These are phyloP conservation scores for Arctium lappa DNA, from an alignment of 129 eudicot species.

Conservation along the genomic window DNA sequence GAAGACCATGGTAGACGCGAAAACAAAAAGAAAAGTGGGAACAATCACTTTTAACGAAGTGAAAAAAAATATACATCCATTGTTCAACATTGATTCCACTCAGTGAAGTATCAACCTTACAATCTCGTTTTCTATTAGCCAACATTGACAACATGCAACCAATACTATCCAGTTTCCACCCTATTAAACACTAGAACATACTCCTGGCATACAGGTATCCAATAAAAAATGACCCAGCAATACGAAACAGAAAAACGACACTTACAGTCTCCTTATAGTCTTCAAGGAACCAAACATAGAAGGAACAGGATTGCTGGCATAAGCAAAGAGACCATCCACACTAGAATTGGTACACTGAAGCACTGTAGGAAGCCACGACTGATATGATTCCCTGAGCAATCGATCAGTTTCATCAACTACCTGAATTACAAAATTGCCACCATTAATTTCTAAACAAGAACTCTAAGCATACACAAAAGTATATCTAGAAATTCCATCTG, in stretches of 20 bases:
- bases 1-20: too few species aligned
- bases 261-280: constrained; percentile 72
- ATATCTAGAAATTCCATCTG: not conserved
- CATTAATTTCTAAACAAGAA: not conserved
- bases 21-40: too few species aligned
- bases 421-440: constrained; percentile 33
- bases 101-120: too few species aligned
- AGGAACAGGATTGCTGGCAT: constrained; percentile 19
- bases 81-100: too few species aligned
- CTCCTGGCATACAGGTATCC: not conserved
- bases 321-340: constrained; percentile 29
- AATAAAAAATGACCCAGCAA: not conserved
- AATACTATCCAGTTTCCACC: too few species aligned
- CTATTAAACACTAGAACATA: too few species aligned
- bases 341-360: constrained; percentile 49
- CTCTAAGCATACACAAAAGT: not conserved
- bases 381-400: constrained; percentile 82
- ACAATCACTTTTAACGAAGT: too few species aligned
- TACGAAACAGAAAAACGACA: constrained; percentile 10
- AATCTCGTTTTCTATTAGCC: too few species aligned
- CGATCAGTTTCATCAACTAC: constrained; percentile 97
- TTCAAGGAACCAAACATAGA: constrained; percentile 53
- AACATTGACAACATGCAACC: too few species aligned
- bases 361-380: constrained; percentile 92
- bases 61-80: too few species aligned